Evolutionary conservation across 2,329 filamentous ascomycete species (phyloP).

Genomic region (Fusarium secorum): DNA sequence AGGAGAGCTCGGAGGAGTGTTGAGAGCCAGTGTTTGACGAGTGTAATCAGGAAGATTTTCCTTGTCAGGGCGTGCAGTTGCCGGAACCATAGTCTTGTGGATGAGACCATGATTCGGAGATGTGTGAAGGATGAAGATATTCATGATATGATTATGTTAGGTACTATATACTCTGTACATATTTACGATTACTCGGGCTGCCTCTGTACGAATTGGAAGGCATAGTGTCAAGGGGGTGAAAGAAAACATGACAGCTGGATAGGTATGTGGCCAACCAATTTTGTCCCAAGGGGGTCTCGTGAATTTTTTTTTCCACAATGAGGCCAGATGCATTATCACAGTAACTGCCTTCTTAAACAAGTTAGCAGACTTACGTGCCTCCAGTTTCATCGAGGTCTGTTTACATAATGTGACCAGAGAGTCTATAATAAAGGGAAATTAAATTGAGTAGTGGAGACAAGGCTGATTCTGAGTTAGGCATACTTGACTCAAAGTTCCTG

Average conservation of each 20-base stretch:
- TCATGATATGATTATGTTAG: background rate
- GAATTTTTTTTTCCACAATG: background rate
- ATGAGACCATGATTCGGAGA: background rate
- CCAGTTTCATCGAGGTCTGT: background rate
- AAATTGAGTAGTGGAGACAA: background rate
- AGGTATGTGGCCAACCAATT: background rate
- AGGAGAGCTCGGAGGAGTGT: background rate
- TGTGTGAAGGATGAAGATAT: background rate
- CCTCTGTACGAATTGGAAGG: background rate
- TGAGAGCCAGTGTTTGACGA: slow-evolving; percentile 3
- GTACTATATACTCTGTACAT: background rate
- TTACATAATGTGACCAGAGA: background rate
- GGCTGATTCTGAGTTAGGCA: background rate
- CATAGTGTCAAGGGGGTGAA: background rate
- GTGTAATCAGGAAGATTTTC: slow-evolving; percentile 1
- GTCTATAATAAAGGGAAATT: background rate
- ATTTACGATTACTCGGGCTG: background rate
- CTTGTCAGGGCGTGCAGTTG: background rate
- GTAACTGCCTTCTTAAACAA: background rate
- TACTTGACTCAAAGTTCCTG: background rate
- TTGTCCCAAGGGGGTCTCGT: background rate
- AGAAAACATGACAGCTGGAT: background rate
- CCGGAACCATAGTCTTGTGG: background rate
- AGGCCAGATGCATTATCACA: background rate
- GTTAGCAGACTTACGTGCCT: background rate